Conservation (phyloP, 1,284 basidiomycete genomes). For the Melampsora larici-populina region DNA sequence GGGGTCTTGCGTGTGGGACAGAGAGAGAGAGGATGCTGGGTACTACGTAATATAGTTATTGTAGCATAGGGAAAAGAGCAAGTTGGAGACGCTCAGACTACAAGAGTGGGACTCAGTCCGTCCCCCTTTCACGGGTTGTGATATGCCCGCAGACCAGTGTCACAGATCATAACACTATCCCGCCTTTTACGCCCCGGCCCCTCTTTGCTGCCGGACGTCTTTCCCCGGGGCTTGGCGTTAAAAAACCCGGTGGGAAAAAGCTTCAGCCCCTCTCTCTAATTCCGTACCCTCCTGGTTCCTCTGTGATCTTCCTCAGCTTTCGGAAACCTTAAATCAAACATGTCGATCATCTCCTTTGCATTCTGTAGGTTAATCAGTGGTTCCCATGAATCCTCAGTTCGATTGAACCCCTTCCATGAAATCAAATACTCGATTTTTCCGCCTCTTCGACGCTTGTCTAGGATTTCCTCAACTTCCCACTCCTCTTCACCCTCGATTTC, state of each 20-base stretch:
- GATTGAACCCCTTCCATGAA: background rate
- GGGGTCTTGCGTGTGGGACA: no score
- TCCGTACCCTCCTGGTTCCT: background rate
- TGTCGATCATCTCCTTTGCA: background rate
- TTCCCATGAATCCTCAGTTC: background rate
- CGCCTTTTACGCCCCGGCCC: no score
- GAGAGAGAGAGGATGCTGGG: no score
- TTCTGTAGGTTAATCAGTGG: background rate
- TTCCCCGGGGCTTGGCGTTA: background rate
- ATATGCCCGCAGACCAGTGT: no score
- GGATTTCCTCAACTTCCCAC: slow-evolving; percentile 4
- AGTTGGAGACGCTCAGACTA: no score
- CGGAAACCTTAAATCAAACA: background rate
- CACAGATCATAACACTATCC: no score
- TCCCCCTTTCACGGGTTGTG: no score
- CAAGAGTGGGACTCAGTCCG: no score
- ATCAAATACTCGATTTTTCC: background rate
- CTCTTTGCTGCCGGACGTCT: background rate
- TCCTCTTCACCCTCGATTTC: background rate
- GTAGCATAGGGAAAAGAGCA: no score
- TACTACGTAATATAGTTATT: no score
- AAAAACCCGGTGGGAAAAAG: background rate
- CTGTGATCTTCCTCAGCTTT: background rate
- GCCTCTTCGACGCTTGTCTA: background rate
- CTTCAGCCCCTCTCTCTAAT: background rate